These are phyloP conservation scores for Nemania sp. DNA, from an alignment of 2,329 filamentous ascomycete species.

Conservation along the genomic window DNA sequence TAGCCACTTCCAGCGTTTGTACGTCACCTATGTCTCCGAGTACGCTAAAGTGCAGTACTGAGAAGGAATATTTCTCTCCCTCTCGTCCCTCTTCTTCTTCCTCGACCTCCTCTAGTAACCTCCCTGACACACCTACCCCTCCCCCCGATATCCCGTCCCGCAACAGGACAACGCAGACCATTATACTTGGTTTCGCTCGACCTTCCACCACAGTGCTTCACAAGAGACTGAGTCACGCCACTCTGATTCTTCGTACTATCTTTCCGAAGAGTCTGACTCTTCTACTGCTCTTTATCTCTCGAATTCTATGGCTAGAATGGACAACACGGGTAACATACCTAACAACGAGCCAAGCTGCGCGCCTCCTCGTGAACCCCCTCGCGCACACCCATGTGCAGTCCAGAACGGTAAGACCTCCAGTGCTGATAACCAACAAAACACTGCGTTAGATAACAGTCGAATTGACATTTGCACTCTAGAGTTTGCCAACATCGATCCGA, in stretches of 20 bases:
- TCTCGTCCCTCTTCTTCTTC: not conserved
- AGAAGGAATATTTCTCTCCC: not conserved
- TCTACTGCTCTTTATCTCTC: no score
- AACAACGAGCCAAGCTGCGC: fast-evolving
- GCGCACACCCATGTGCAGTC: not conserved
- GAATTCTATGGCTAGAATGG: no score
- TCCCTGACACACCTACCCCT: no score
- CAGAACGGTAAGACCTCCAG: not conserved
- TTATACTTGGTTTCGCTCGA: not conserved
- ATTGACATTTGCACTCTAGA: not conserved
- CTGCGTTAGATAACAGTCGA: not conserved
- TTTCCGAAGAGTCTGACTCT: not conserved
- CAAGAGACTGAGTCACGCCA: not conserved
- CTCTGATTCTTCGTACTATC: not conserved
- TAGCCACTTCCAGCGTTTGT: not conserved
- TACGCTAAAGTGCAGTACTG: not conserved
- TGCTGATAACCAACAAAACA: not conserved
- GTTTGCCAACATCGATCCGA: not conserved
- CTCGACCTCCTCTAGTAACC: not conserved
- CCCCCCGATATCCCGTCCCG: not conserved
- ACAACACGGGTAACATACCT: not conserved
- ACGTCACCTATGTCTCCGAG: not conserved
- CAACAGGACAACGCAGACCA: not conserved
- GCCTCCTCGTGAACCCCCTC: no score
- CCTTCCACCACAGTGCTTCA: not conserved